Base-by-base conservation (phyloP, 2,329 filamentous ascomycete species). In the Alternaria longipes region DNA sequence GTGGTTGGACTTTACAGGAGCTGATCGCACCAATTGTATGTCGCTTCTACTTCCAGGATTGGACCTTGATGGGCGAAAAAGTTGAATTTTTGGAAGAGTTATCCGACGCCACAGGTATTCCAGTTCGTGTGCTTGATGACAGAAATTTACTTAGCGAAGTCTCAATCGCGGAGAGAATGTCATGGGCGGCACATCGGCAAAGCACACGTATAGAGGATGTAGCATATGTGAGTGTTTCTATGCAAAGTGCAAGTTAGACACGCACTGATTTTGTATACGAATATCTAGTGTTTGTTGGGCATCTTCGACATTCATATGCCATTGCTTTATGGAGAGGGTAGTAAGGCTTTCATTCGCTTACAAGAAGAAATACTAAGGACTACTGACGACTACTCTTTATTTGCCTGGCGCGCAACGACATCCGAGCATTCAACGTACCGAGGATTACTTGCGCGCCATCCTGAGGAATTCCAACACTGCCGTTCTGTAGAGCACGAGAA, bases 231-330 rank as follows among this genome's bases (percentile, higher is more conserved):
- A n/a, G 34, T n/a, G 34, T 38, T 3, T 8, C 34, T n/a, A 8
- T 38, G n/a, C 34, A 7, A 38, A 38, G 2, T 38, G 34, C 34
- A 38, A n/a, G 7, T n/a, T n/a, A n/a, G 34, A n/a, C 16, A 18
- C 8, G n/a, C 7, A 38, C 16, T 38, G 16, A 38, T n/a, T 38
- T 38, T n/a, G 34, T n/a, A 18, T n/a, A 7, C 34, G 16, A n/a
- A n/a, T 16, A 16, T 38, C n/a, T 8, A 38, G 34, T 71, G 66
- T 28, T 51, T 76, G 2, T 66, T 76, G 1, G 74, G 74, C 2
- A 67, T 77, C 9, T 77, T 77, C 60, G 73, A 73, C 45, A 72
- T 75, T 14, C 69, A 74, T 7, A 73, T 75, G 70, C 71, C 72
- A 16, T 44, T 74, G 3, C 58, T 75, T 1, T 75, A 75, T 42